Percentiles rank a stretch among this genome's conserved stretches.
Conservation (phyloP, 176 grass and related monocot species). For the Melocanna baccifera region DNA sequence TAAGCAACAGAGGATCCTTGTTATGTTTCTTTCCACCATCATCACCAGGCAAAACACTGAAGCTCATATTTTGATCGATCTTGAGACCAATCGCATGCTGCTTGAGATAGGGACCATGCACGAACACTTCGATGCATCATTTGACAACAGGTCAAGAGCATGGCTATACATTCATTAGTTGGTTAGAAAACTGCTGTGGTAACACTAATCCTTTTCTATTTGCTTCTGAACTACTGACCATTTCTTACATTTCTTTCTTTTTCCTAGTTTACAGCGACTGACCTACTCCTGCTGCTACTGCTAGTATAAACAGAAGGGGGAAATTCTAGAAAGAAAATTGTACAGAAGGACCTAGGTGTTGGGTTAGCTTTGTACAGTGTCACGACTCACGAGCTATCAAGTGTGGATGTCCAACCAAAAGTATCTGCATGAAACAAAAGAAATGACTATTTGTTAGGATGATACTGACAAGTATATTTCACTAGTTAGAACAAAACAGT, state of each 20-base stretch:
- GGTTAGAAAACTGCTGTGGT: slow-evolving; percentile 9
- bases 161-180: slow-evolving; percentile 17
- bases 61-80: neutral
- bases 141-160: neutral
- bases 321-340: slow-evolving; percentile 33
- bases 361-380: slow-evolving; percentile 61
- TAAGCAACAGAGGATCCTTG: neutral
- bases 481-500: neutral
- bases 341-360: slow-evolving; percentile 42
- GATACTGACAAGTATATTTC: neutral
- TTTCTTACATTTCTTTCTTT: slow-evolving; percentile 21
- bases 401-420: neutral
- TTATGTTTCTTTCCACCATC: neutral
- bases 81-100: neutral
- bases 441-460: slow-evolving; percentile 11
- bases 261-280: slow-evolving; percentile 47
- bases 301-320: slow-evolving; percentile 35
- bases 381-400: slow-evolving; percentile 1
- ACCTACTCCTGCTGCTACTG: slow-evolving; percentile 39
- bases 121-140: neutral
- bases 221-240: slow-evolving; percentile 25
- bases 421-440: slow-evolving; percentile 23
- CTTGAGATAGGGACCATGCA: neutral
- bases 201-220: slow-evolving; percentile 39
- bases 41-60: neutral